Conservation (phyloP, 805 yeast genomes). For the Candida sakaeoensis region DNA sequence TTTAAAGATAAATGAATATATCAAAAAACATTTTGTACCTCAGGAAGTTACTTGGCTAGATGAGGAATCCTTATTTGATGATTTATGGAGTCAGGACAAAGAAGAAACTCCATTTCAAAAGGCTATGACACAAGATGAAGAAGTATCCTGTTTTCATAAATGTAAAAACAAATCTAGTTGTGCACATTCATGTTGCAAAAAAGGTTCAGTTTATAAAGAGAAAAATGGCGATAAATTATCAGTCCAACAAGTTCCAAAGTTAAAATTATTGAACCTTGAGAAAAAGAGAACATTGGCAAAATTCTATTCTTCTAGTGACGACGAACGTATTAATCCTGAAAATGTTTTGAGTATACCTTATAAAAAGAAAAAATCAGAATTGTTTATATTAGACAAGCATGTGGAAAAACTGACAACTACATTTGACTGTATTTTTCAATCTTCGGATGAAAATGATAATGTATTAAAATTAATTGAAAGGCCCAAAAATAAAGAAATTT, state of each 20-base stretch:
- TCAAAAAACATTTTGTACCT: not conserved
- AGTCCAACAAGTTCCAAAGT: not conserved
- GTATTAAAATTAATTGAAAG: no score
- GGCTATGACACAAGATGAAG: conserved; percentile 24
- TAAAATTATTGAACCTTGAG: not conserved
- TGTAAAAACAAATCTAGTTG: conserved; percentile 40
- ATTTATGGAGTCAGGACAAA: conserved; percentile 2
- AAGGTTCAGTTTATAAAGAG: conserved; percentile 24
- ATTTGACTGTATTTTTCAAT: no score
- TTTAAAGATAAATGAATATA: not conserved
- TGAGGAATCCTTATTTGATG: conserved; percentile 5
- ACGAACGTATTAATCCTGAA: not conserved
- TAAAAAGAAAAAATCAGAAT: not conserved
- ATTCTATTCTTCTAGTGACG: not conserved
- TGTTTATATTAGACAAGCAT: no score
- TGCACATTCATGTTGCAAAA: conserved; percentile 47
- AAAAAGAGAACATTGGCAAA: conserved; percentile 1
- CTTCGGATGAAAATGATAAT: no score
- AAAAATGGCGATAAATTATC: not conserved
- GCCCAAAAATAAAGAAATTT: no score
- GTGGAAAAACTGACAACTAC: no score
- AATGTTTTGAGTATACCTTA: not conserved
- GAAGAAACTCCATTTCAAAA: conserved; percentile 1
- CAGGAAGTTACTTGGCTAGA: conserved; percentile 1
- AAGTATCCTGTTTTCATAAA: conserved; percentile 37